Base-by-base conservation (phyloP, 495 filamentous ascomycete species). In the Neurospora sp. region DNA sequence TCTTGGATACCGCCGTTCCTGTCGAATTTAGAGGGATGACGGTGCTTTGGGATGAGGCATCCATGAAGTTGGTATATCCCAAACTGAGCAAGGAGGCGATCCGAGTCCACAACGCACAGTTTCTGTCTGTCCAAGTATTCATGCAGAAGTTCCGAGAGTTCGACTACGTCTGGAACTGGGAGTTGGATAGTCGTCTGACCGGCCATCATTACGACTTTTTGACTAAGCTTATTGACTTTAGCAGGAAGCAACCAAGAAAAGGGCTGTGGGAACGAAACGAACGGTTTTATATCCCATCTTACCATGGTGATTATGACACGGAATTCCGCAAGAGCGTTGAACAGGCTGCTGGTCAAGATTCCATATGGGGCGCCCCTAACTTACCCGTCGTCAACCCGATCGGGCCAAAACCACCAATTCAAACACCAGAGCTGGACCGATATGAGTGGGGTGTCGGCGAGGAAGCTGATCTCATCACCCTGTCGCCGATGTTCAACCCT, bases 91-190 rank as follows among this genome's bases (percentile, higher is more conserved):
- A 70, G 37, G 81, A 84, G 72, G 81, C 82, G 44, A 79, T 76
- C 8, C 78, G 70, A 35, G 84, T 84, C 27, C 82, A 84, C 69
- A 79, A 82, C 37, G 81, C 83, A 16, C 88, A 91, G 73, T 91
- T 86, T 79, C 80, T 90, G 70, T 83, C 86, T 1, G 81, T 91
- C 1, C 89, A 91, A 76, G 86, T 87, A 76, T 93, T 94, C 76
- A 88, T 89, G 68, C 85, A 89, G 72, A 83, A 89, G 37, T 87
- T 91, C 73, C 91, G 90, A 0, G 87, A 92, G 72, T 94, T 91
- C 73, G 90, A 91, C 70, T 92, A 85, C 76, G 85, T 91, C 71
- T 94, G 91, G 91, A 93, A 93, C 77, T 89, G 90, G 85, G 91
- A 93, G 75, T 86, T 91, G 78, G 91, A 94, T 76, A 86, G 87